These are phyloP conservation scores for Pluteus cervinus DNA, from an alignment of 768 basidiomycete genomes.

Conservation along the genomic window DNA sequence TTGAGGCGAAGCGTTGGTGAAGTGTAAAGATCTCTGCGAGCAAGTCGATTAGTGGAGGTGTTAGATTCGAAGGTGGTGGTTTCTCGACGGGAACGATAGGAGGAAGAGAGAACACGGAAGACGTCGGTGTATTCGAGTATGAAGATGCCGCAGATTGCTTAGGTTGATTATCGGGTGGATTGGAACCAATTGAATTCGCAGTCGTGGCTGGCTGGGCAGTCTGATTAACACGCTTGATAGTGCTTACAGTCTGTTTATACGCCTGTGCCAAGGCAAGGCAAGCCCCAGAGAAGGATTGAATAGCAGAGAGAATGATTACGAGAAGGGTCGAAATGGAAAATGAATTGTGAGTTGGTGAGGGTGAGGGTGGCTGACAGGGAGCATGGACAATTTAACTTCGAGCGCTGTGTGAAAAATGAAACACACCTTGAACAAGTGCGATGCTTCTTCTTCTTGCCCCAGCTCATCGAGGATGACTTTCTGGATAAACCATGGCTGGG, in stretches of 20 bases:
- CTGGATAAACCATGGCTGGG: constrained; percentile 90
- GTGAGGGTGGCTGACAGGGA: constrained; percentile 16
- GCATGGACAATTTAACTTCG: constrained; percentile 13
- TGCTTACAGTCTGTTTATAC: constrained; percentile 58
- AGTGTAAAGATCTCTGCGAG: not conserved
- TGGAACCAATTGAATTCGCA: too few species aligned
- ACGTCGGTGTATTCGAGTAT: constrained; percentile 2
- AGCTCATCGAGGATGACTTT: constrained; percentile 60
- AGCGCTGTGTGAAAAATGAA: not conserved
- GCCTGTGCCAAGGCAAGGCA: constrained; percentile 63
- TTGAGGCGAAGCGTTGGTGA: constrained; percentile 1
- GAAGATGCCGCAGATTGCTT: constrained; percentile 4
- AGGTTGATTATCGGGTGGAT: constrained; percentile 9
- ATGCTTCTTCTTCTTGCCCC: too few species aligned
- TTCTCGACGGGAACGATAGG: not conserved
- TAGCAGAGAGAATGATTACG: constrained; percentile 62
- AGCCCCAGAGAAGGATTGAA: constrained; percentile 65
- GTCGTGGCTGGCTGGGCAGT: constrained; percentile 21
- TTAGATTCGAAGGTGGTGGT: not conserved
- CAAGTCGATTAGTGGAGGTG: not conserved
- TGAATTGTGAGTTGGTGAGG: constrained; percentile 21
- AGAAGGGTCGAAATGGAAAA: constrained; percentile 35
- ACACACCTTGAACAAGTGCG: too few species aligned
- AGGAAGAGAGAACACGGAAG: constrained; percentile 2
- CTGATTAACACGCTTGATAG: constrained; percentile 63